Base-by-base conservation (phyloP, 2,329 filamentous ascomycete genomes). In the Claviceps cyperi region DNA sequence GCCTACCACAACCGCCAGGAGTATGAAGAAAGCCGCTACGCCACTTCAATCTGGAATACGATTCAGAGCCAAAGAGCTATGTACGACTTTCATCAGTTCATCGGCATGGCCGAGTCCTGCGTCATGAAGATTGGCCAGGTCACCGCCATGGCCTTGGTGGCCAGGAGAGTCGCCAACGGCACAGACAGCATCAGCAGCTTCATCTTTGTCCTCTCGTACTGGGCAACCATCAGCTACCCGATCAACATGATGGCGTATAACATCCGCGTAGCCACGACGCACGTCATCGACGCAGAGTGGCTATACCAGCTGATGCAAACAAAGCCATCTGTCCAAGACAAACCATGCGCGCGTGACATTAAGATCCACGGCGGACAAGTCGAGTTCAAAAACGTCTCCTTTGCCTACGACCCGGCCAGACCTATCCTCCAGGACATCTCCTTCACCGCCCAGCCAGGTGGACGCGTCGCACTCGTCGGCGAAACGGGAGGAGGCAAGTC, bases 191-290 rank as follows among this genome's bases (percentile, higher is more conserved):
- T 53, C 41, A 24, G 49, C 41, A 51, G 46, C 52, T 81, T 86
- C 53, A 76, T 85, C 4, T 80, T 80, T 17, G 63, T 86, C 24
- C 67, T 83, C 15, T 73, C 76, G 36, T 86, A 84, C 62, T 86
- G 82, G 82, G 63, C 66, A 6, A 57, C 58, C 14, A 54, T 58
- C 63, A 72, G 61, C 53, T 77, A 53, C 47, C 66, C 66, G 1
- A 55, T 70, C 59, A 58, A 60, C 55, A 65, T 58, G 21, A 59
- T 66, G 3, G 60, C 59, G 8, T 56, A 57, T 46, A 58, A 59
- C 6, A 59, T 64, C 11, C 55, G 57, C 2, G 52, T 53, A 6
- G 51, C 63, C 19, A 54, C 60, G 35, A 55, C 56, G 0, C 73
- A 77, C 46, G 64, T 86, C 24, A 76, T 85, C 38, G 78, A 85